These are phyloP conservation scores for Xerocomus potaroensis DNA, from an alignment of 768 basidiomycete genomes.

Conservation along the genomic window DNA sequence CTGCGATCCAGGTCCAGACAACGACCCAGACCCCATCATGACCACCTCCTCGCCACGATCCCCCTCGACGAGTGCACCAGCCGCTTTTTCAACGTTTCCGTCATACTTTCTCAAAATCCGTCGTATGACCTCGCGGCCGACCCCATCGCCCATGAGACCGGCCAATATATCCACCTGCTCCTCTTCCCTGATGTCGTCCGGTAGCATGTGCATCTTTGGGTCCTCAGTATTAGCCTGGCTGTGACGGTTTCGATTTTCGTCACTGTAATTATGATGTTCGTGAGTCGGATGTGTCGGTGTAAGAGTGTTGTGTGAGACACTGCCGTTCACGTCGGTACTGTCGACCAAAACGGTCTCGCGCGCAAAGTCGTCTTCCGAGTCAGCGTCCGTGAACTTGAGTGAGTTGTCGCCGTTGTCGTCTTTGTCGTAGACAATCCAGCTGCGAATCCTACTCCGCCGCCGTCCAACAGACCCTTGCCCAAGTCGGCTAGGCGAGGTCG, in stretches of 20 bases:
- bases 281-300: not conserved
- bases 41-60: conserved; percentile 38
- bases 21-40: not conserved
- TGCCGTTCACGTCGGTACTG: not conserved
- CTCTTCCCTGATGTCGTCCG: conserved; percentile 27
- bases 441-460: conserved; percentile 14
- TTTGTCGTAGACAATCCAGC: conserved; percentile 10
- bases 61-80: conserved; percentile 49
- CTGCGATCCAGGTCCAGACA: not conserved
- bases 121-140: conserved; percentile 45
- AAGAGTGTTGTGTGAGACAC: not conserved
- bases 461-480: conserved; percentile 1
- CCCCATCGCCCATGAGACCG: conserved; percentile 36
- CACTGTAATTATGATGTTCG: not conserved
- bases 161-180: conserved; percentile 32
- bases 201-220: conserved; percentile 16
- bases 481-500: not conserved
- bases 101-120: conserved; percentile 58
- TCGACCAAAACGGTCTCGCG: not conserved
- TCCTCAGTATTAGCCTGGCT: not conserved
- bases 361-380: conserved; percentile 9
- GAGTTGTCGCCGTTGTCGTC: conserved; percentile 10
- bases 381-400: conserved; percentile 12
- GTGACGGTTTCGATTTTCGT: not conserved
- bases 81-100: conserved; percentile 55